These are phyloP conservation scores for Amphibolis antarctica DNA, from an alignment of 106 monocot species.

Conservation along the genomic window DNA sequence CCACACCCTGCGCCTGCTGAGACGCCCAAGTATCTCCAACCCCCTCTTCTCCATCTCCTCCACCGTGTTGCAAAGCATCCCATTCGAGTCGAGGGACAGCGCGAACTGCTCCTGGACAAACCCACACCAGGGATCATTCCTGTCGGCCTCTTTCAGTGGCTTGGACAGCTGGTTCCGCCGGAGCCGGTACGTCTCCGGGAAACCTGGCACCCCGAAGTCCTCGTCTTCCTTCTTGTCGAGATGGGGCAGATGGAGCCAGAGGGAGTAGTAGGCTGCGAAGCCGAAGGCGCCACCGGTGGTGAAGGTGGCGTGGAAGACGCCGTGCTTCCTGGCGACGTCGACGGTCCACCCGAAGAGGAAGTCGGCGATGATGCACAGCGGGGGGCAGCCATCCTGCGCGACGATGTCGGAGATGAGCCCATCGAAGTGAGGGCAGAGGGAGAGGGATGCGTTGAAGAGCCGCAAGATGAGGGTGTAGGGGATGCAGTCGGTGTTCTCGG, in stretches of 20 bases:
- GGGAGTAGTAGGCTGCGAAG: no score
- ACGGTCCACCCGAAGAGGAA: constrained; percentile 15
- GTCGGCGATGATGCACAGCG: constrained; percentile 21
- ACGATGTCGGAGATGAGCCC: constrained; percentile 8
- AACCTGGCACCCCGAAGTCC: constrained; percentile 24
- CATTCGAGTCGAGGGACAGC: constrained; percentile 2
- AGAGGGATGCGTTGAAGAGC: constrained; percentile 12
- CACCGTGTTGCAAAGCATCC: constrained; percentile 28
- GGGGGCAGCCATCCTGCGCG: not conserved
- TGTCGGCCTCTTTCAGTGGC: constrained; percentile 5
- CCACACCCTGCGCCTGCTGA: constrained; percentile 1
- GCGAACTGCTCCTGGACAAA: constrained; percentile 12
- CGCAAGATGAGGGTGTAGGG: constrained; percentile 1
- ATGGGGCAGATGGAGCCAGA: no score
- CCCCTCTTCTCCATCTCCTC: constrained; percentile 29
- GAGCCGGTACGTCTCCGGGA: constrained; percentile 20
- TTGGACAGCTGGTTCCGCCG: constrained; percentile 23
- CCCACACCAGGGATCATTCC: constrained; percentile 4
- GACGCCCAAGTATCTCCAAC: not conserved
- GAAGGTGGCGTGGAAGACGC: no score
- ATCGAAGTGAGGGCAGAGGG: constrained; percentile 21
- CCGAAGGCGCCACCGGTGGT: no score
- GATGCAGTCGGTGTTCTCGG: constrained; percentile 16
- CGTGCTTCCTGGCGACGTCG: no score
- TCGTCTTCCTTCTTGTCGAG: no score